These are phyloP conservation scores for Obelidium mucronatum DNA, from an alignment of 192 early-diverging fungal genomes.

Conservation along the genomic window DNA sequence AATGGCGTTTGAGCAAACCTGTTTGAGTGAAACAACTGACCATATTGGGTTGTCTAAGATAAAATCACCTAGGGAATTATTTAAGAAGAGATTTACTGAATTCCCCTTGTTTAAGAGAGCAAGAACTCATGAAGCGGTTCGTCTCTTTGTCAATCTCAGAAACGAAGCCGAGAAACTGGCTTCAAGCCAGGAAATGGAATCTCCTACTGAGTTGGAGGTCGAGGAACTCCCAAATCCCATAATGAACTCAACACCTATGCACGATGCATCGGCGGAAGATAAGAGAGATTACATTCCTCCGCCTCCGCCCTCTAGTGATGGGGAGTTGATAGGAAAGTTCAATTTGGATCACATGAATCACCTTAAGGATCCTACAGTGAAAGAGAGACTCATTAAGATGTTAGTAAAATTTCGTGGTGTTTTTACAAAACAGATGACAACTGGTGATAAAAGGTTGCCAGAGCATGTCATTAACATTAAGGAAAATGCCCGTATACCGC, in stretches of 20 bases:
- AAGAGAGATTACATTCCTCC: not conserved
- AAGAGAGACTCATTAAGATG: not conserved
- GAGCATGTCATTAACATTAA: constrained; percentile 8
- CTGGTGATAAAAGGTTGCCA: not conserved
- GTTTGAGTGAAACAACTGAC: not conserved
- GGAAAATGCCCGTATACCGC: constrained; percentile 2
- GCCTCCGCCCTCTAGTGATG: not conserved
- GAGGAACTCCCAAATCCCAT: not conserved
- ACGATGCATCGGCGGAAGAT: not conserved
- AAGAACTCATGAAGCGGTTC: not conserved
- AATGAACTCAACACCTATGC: not conserved
- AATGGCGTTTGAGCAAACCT: not conserved
- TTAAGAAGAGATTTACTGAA: not conserved
- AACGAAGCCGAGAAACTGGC: not conserved
- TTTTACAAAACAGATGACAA: not conserved
- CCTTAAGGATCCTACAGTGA: not conserved
- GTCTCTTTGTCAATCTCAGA: not conserved
- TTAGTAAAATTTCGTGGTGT: not conserved
- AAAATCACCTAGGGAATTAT: not conserved
- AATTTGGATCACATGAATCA: not conserved
- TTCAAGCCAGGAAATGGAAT: not conserved
- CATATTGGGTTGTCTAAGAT: not conserved
- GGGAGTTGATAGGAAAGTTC: not conserved
- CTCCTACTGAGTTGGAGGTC: not conserved
- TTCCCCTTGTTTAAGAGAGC: not conserved